Conservation (phyloP, 495 filamentous ascomycete species). For the Penicillium flavigenum region DNA sequence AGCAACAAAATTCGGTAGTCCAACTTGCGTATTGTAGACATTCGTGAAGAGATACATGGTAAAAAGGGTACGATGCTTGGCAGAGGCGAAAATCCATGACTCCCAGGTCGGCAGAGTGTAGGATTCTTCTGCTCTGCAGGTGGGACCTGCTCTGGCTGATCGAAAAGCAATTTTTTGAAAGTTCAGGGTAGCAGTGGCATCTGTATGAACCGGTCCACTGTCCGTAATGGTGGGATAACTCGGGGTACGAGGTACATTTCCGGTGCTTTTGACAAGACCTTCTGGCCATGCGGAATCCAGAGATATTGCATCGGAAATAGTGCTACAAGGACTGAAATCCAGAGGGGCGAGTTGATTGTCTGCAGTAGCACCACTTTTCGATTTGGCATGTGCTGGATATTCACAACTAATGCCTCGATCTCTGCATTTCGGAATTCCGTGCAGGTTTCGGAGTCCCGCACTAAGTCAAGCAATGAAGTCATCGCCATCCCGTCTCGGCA, state of each 20-base stretch:
- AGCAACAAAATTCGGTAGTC: conserved; percentile 42
- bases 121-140: conserved; percentile 38
- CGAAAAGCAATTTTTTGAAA: conserved; percentile 29
- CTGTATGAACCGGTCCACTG: background rate
- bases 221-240: background rate
- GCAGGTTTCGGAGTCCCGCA: background rate
- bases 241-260: background rate
- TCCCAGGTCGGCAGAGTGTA: conserved; percentile 45
- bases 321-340: background rate
- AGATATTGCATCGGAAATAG: background rate
- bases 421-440: conserved; percentile 16
- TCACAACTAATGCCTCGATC: conserved; percentile 28
- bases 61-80: conserved; percentile 47
- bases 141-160: conserved; percentile 38
- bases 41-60: conserved; percentile 52
- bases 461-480: background rate
- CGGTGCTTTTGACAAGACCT: no score
- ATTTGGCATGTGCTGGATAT: conserved; percentile 27
- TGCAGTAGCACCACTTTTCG: background rate
- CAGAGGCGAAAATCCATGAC: conserved; percentile 47
- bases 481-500: background rate
- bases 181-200: background rate
- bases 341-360: background rate
- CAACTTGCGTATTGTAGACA: conserved; percentile 39
- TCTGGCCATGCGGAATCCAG: background rate